Evolutionary conservation across 257 asterid species (phyloP).

Genomic region (Rauvolfia tetraphylla): DNA sequence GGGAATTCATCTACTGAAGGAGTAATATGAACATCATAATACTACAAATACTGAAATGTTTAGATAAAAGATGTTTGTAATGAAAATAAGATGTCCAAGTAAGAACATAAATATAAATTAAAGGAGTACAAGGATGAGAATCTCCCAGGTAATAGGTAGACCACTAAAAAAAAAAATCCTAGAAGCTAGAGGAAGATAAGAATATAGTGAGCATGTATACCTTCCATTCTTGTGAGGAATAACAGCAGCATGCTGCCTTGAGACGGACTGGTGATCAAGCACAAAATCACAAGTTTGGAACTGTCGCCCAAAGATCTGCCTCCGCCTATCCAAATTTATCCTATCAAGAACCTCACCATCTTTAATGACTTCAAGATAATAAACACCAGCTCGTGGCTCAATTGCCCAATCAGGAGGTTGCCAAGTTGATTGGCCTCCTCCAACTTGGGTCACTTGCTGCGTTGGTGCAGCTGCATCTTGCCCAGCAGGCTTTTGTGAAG

Average conservation of each 20-base stretch:
- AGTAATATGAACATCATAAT: too few species aligned
- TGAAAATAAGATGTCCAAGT: neutral
- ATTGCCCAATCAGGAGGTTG: slow-evolving; percentile 99
- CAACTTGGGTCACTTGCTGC: slow-evolving; percentile 66
- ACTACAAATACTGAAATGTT: too few species aligned
- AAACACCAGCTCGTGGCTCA: slow-evolving; percentile 91
- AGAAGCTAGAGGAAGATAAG: slow-evolving; percentile 5
- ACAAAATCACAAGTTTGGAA: slow-evolving; percentile 91
- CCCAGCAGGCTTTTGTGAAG: slow-evolving; percentile 31
- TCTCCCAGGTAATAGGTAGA: neutral
- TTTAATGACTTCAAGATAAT: slow-evolving; percentile 79
- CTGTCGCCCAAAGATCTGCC: slow-evolving; percentile 89
- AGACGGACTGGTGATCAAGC: slow-evolving; percentile 97
- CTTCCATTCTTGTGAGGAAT: slow-evolving; percentile 90
- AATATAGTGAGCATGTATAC: slow-evolving; percentile 28
- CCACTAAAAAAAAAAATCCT: neutral
- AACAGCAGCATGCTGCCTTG: slow-evolving; percentile 97
- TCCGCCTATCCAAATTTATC: slow-evolving; percentile 69
- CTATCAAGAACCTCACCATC: slow-evolving; percentile 92
- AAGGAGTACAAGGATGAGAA: neutral
- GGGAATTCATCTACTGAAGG: neutral
- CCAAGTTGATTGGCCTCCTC: slow-evolving; percentile 94
- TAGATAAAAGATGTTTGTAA: too few species aligned
- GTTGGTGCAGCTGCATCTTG: slow-evolving; percentile 38
- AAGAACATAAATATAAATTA: neutral